Evolutionary conservation across 2,329 filamentous ascomycete genomes (phyloP).

Genomic region (Curvularia hawaiiensis): DNA sequence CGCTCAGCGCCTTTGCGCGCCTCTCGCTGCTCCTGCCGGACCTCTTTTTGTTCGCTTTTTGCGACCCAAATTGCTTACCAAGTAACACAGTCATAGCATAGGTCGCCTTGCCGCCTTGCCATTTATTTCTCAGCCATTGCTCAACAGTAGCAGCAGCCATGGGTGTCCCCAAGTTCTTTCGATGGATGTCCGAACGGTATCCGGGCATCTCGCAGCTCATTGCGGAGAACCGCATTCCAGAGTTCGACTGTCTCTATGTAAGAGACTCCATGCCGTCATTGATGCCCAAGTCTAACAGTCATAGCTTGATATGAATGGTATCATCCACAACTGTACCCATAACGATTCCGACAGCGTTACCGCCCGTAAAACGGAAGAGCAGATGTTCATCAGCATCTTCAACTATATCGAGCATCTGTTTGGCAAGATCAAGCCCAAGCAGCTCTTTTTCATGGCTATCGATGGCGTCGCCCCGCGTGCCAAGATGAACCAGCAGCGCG

Average conservation of each 20-base stretch:
- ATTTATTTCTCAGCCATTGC: slow-evolving; percentile 21
- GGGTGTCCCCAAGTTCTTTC: slow-evolving; percentile 91
- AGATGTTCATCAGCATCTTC: slow-evolving; percentile 99
- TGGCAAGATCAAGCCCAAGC: slow-evolving; percentile 97
- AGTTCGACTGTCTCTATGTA: slow-evolving; percentile 96
- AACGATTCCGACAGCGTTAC: slow-evolving; percentile 92
- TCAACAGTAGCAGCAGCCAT: slow-evolving; percentile 46
- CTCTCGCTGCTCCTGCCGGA: slow-evolving; percentile 12
- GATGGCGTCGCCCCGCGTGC: slow-evolving; percentile 96
- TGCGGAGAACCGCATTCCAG: slow-evolving; percentile 96
- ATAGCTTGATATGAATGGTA: slow-evolving; percentile 95
- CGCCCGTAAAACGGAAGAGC: slow-evolving; percentile 92
- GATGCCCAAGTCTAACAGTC: slow-evolving; percentile 21
- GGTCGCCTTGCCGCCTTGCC: slow-evolving; percentile 8
- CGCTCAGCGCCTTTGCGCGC: slow-evolving; percentile 15
- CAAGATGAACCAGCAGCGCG: slow-evolving; percentile 99
- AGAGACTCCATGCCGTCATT: slow-evolving; percentile 30
- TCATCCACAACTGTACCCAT: slow-evolving; percentile 98
- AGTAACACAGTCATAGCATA: slow-evolving; percentile 1
- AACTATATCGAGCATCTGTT: slow-evolving; percentile 99
- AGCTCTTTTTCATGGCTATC: slow-evolving; percentile 99
- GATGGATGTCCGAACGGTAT: slow-evolving; percentile 99
- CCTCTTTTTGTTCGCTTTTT: slow-evolving; percentile 9
- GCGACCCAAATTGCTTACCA: slow-evolving; percentile 3
- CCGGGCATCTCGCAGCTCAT: slow-evolving; percentile 98